Evolutionary conservation across 2,329 filamentous ascomycete species (phyloP).

Genomic region (Mycogone perniciosa): DNA sequence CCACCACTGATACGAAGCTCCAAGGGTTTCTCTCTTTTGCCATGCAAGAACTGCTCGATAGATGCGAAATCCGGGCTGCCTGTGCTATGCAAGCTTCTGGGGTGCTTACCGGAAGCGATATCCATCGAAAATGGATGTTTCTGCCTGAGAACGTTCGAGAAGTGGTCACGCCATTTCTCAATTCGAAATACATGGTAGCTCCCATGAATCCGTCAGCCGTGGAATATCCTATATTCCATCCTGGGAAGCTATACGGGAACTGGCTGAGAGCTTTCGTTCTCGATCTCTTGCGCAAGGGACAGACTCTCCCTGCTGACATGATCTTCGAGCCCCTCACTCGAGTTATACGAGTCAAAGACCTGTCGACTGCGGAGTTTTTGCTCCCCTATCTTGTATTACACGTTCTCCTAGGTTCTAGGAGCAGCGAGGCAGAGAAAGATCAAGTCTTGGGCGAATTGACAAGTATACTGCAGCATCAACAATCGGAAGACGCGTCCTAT

Average conservation of each 20-base stretch:
- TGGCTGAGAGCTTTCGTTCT: constrained; percentile 80
- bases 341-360: constrained; percentile 77
- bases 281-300: constrained; percentile 73
- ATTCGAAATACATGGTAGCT: constrained; percentile 72
- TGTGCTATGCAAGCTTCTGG: constrained; percentile 36
- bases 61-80: constrained; percentile 63
- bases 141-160: constrained; percentile 74
- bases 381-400: constrained; percentile 84
- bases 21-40: constrained; percentile 91
- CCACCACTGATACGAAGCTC: constrained; percentile 76
- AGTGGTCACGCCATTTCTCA: constrained; percentile 80
- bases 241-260: constrained; percentile 61
- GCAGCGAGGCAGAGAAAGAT: constrained; percentile 53
- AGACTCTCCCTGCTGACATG: constrained; percentile 64
- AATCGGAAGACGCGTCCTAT: constrained; percentile 45
- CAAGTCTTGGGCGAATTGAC: constrained; percentile 69
- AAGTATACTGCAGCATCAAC: constrained; percentile 61
- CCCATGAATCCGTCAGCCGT: constrained; percentile 50
- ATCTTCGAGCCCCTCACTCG: constrained; percentile 78
- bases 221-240: constrained; percentile 72
- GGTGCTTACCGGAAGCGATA: constrained; percentile 45
- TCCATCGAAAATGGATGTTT: constrained; percentile 68
- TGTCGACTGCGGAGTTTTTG: constrained; percentile 80
- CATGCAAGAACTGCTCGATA: constrained; percentile 84
- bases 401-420: constrained; percentile 64